phyloP scores from a whole-genome alignment of 139 green algal species.

The Tetratostichococcus sp. region DNA sequence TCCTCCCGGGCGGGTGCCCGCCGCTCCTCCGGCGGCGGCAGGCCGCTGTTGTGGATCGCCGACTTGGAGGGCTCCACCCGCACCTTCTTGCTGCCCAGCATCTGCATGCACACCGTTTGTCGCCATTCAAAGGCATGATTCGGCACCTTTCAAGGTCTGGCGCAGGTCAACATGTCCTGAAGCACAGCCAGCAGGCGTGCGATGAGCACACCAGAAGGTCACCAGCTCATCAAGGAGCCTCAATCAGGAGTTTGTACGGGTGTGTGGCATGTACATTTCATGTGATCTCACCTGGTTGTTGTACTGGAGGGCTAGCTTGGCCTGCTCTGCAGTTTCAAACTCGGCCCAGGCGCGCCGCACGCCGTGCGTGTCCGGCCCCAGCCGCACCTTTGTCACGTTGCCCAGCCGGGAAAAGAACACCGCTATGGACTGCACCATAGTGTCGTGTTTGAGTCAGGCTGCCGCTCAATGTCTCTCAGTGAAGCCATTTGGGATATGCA shows the following conservation, averaged over 20 bases:
- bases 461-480: too few relatives aligned
- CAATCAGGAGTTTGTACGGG: too few relatives aligned
- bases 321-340: background rate
- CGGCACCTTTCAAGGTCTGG: too few relatives aligned
- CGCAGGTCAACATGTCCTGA: too few relatives aligned
- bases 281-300: background rate
- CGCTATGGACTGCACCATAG: background rate
- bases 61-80: background rate
- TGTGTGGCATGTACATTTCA: too few relatives aligned
- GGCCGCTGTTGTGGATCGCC: background rate
- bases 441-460: too few relatives aligned
- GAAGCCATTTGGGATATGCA: too few relatives aligned
- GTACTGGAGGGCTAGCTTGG: background rate
- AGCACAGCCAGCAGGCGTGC: too few relatives aligned
- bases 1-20: background rate
- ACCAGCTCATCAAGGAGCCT: too few relatives aligned
- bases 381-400: background rate
- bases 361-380: background rate
- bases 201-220: too few relatives aligned
- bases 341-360: background rate
- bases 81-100: background rate
- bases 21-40: background rate
- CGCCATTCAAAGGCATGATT: too few relatives aligned
- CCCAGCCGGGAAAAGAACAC: background rate
- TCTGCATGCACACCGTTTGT: background rate